Evolutionary conservation across 768 basidiomycete genomes (phyloP).

Genomic region (Cubamyces sp.): DNA sequence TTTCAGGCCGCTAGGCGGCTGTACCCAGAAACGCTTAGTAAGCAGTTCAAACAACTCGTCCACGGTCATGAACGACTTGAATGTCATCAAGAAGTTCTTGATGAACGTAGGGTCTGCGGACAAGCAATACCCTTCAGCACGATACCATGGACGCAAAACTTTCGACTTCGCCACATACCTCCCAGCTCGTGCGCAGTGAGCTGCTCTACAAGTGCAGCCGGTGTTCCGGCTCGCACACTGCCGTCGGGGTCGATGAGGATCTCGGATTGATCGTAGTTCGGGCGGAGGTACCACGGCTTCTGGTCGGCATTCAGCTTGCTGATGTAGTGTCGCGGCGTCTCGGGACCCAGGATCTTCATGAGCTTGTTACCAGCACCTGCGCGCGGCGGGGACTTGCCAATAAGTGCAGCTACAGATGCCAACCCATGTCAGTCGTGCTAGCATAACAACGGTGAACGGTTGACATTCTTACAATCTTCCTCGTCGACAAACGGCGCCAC

Average conservation of each 20-base stretch:
- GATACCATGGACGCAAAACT: neutral
- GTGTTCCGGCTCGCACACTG: conserved; percentile 83
- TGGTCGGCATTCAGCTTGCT: conserved; percentile 44
- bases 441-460: neutral
- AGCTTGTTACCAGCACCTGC: conserved; percentile 56
- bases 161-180: conserved; percentile 52
- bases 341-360: conserved; percentile 67
- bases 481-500: conserved; percentile 26
- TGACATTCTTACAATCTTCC: conserved; percentile 28
- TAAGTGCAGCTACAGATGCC: conserved; percentile 4
- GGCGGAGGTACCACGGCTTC: conserved; percentile 84
- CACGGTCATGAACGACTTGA: conserved; percentile 89
- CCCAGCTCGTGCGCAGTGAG: conserved; percentile 89
- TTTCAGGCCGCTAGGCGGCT: conserved; percentile 69
- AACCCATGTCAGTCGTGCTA: neutral
- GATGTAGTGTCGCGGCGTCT: conserved; percentile 50
- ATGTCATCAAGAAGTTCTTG: conserved; percentile 93
- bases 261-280: conserved; percentile 78
- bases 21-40: conserved; percentile 76
- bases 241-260: conserved; percentile 87
- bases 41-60: conserved; percentile 84
- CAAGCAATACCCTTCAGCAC: conserved; percentile 1
- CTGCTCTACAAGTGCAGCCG: conserved; percentile 84
- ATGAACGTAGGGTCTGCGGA: conserved; percentile 73
- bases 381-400: conserved; percentile 35